Evolutionary conservation across 2,329 filamentous ascomycete genomes (phyloP), one percentile per base, ranked within the genome.

Genomic region (Clarireedia homoeocarpa): DNA sequence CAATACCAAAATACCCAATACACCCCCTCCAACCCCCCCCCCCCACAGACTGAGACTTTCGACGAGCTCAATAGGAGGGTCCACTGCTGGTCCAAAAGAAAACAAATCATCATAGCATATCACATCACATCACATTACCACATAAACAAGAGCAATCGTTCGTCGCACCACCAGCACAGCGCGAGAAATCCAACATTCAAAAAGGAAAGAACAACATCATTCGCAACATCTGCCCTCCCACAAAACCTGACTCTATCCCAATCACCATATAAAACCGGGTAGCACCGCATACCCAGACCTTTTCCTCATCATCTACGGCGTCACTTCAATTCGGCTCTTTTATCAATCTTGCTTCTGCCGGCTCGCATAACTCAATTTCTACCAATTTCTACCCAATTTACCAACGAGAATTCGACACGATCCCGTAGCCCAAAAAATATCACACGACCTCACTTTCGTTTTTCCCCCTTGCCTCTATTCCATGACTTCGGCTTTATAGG

Each of bases 241-340:
- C 40, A 23, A 54, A 12, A 47, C 14, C 15, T 20, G 17, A n/a
- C 39, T 7, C 17, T 6, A 12, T 42, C 36, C 38, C 44, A 53
- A 40, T 55, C 52, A 48, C 17, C 45, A 55, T 55, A 34, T 26
- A 42, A 23, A n/a, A 36, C 39, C 30, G 24, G 45, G 52, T 50
- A 50, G 20, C 52, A 42, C 45, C 36, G 24, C 45, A 49, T 48
- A 26, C 47, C 10, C 15, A 49, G n/a, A 24, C n/a, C 4, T 45
- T 17, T n/a, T n/a, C 42, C 14, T 14, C 20, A 34, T 24, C 34
- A 26, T 42, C 10, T 36, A 12, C 39, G 20, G 42, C 42, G n/a
- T 20, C 7, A 24, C 42, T 24, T 24, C 52, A 20, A 4, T 17
- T 36, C 17, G 34, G 30, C 5, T 5, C 40, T 23, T 34, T 17